Evolutionary conservation across 495 filamentous ascomycete species (phyloP).

Genomic region (Neurospora tetrasperma): DNA sequence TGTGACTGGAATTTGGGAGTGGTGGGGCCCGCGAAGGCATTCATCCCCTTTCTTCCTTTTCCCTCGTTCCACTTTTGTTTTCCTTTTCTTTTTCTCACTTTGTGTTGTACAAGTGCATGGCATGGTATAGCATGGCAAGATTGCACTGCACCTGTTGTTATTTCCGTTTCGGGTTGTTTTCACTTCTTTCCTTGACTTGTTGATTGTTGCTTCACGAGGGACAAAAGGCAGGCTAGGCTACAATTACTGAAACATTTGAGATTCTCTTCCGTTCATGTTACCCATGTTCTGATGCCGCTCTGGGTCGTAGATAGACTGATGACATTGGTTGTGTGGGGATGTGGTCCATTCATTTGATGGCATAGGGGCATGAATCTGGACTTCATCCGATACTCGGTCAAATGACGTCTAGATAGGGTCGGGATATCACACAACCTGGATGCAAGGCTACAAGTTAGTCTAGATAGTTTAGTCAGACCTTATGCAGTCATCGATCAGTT

Average conservation of each 20-base stretch:
- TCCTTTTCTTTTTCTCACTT: not conserved
- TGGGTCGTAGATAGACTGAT: not conserved
- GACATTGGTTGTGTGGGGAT: not conserved
- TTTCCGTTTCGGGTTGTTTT: not conserved
- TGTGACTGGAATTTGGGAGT: not conserved
- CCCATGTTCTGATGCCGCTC: not conserved
- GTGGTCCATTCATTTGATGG: not conserved
- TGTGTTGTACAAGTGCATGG: not conserved
- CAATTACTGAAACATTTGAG: not conserved
- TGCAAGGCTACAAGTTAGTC: not conserved
- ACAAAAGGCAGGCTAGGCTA: not conserved
- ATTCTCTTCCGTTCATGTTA: not conserved
- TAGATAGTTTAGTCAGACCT: not conserved
- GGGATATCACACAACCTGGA: not conserved
- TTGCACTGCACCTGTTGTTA: not conserved
- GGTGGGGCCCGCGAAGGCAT: not conserved
- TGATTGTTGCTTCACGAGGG: not conserved
- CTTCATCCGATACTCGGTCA: not conserved
- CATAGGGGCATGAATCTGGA: not conserved
- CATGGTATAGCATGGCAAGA: slow-evolving; percentile 3
- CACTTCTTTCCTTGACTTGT: not conserved
- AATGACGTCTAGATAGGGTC: not conserved
- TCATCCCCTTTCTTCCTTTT: not conserved
- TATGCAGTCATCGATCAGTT: not conserved
- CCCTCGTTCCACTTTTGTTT: not conserved